Conservation (phyloP, 148 eudicot genomes). For the Fallopia convolvulus region DNA sequence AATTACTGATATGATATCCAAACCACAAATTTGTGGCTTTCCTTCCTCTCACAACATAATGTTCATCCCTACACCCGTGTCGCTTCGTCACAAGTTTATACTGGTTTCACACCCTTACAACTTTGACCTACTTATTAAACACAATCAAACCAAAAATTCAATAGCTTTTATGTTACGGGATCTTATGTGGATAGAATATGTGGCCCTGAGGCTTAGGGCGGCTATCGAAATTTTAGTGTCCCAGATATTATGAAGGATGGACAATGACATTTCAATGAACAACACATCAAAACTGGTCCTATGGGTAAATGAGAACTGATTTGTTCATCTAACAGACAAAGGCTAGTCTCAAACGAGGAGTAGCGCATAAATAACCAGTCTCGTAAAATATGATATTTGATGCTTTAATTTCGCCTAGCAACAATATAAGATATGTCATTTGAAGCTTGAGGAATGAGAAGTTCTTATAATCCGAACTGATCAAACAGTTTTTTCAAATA, state of each 20-base stretch:
- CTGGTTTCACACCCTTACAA: neutral
- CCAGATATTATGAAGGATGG: neutral
- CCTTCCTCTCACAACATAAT: neutral
- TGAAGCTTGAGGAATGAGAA: neutral
- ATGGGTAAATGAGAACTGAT: neutral
- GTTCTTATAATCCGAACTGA: neutral
- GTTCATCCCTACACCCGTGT: neutral
- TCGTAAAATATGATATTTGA: neutral
- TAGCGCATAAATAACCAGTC: neutral
- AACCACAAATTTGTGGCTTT: neutral
- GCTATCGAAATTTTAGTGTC: neutral
- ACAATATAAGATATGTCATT: neutral
- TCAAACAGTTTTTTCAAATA: neutral
- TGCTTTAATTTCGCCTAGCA: neutral
- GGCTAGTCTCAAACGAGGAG: neutral
- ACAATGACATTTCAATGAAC: neutral
- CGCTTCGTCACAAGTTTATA: neutral
- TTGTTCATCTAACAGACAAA: neutral
- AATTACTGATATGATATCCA: neutral
- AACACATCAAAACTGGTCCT: neutral
- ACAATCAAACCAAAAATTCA: neutral
- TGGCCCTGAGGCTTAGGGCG: constrained; percentile 4
- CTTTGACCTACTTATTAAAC: neutral
- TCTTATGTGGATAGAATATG: neutral
- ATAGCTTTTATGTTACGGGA: neutral